Evolutionary conservation across 2,329 filamentous ascomycete species (phyloP), one percentile per base, ranked within the genome.

Genomic region (Cladosporium sp.): DNA sequence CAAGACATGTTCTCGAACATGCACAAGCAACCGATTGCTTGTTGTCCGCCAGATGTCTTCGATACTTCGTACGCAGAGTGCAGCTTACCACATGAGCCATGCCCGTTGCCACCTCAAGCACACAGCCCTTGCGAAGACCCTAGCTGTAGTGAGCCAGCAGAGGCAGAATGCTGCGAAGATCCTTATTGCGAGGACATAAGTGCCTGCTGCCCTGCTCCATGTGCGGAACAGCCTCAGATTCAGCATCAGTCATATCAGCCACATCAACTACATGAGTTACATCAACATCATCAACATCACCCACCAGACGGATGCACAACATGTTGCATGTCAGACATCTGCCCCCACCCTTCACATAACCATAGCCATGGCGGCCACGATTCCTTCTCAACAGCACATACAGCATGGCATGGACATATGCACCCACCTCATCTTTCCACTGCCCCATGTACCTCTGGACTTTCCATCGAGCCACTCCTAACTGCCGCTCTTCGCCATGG

Each of bases 171-270:
- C 30, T 66, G 65, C 24, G 78, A 72, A 64, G 77, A 80, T 65
- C 77, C 78, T 32, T 72, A 76, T 62, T 80, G 74, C 66, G 72
- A 75, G 14, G 67, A 69, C n/a, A 47, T 66, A 14, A 67, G 60
- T 32, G 65, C 64, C 14, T 69, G 68, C 59, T 69, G 64, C 51
- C 61, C 63, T 38, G 57, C 32, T 30, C 44, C 64, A 49, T 36
- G 57, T 36, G 51, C 52, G 32, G 54, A 64, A 21, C 59, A 64
- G 28, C 34, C 34, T 28, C 36, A 55, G 8, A 21, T 24, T 8
- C 63, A 49, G 34, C 54, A 59, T 51, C 47, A 59, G 15, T 36
- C 34, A 41, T 58, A 38, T 36, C 32, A 63, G 28, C 26, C 59
- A 63, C 36, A 57, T 28, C 8, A 47, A 21, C 41, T 47, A 47